Conservation (phyloP, 2,329 filamentous ascomycete genomes). For the Colletotrichum tofieldiae region DNA sequence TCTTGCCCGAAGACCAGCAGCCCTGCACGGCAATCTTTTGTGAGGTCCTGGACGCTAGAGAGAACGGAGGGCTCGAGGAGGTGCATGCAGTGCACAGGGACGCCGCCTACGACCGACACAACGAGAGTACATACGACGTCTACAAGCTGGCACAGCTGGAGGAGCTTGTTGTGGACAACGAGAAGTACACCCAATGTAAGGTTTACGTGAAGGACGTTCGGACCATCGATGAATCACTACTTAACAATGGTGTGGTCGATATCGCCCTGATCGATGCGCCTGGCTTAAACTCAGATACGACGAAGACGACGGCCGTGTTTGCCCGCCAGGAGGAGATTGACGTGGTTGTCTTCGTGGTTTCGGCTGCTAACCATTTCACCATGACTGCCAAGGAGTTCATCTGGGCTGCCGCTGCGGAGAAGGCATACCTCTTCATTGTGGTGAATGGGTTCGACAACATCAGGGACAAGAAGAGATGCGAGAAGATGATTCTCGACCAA, state of each 20-base stretch:
- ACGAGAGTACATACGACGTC: slow-evolving; percentile 95
- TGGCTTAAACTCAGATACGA: slow-evolving; percentile 93
- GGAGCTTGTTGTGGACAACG: slow-evolving; percentile 90
- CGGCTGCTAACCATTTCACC: slow-evolving; percentile 97
- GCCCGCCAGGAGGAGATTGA: slow-evolving; percentile 98
- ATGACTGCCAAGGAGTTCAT: slow-evolving; percentile 99
- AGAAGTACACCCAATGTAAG: slow-evolving; percentile 94
- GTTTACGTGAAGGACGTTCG: slow-evolving; percentile 94
- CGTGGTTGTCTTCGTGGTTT: slow-evolving; percentile 98
- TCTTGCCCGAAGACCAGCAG: slow-evolving; percentile 96
- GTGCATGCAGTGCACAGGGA: slow-evolving; percentile 95
- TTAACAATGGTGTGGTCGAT: slow-evolving; percentile 98
- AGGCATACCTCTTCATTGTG: slow-evolving; percentile 99
- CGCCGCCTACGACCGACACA: slow-evolving; percentile 84
- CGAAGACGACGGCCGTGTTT: slow-evolving; percentile 97
- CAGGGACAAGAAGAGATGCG: slow-evolving; percentile 89
- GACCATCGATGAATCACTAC: slow-evolving; percentile 89
- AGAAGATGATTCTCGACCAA: slow-evolving; percentile 94
- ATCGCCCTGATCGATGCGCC: slow-evolving; percentile 98
- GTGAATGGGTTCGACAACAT: slow-evolving; percentile 96
- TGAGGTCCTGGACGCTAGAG: slow-evolving; percentile 92
- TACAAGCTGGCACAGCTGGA: slow-evolving; percentile 85
- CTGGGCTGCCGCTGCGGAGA: slow-evolving; percentile 93
- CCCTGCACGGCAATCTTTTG: slow-evolving; percentile 99
- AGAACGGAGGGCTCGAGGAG: slow-evolving; percentile 93